These are phyloP conservation scores for Lipomyces japonicus DNA, from an alignment of 805 yeast genomes.

Conservation along the genomic window DNA sequence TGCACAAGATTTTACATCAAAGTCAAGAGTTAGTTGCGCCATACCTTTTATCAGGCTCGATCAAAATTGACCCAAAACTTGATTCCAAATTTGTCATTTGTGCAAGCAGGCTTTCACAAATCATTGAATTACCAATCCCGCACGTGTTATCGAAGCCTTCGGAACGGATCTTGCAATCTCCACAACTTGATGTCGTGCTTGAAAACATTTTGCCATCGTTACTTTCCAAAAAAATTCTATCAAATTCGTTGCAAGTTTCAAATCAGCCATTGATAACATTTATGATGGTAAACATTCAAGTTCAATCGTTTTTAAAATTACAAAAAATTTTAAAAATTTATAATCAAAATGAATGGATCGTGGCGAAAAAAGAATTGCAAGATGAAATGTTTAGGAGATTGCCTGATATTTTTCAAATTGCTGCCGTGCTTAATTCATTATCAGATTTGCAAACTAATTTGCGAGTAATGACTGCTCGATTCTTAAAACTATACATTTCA, in stretches of 20 bases:
- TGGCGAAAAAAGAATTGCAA: conserved; percentile 38
- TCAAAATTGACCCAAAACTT: conserved; percentile 68
- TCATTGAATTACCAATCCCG: conserved; percentile 59
- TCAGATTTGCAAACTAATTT: neutral
- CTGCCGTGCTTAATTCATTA: neutral
- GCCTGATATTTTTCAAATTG: conserved; percentile 36
- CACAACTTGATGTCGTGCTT: conserved; percentile 41
- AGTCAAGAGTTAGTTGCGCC: conserved; percentile 73
- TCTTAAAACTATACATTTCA: conserved; percentile 5
- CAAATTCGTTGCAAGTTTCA: conserved; percentile 51
- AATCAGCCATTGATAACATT: conserved; percentile 56
- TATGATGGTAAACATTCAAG: conserved; percentile 57
- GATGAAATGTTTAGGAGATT: conserved; percentile 37
- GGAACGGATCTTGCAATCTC: conserved; percentile 27
- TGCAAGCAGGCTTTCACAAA: conserved; percentile 56
- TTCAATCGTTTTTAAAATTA: conserved; percentile 54
- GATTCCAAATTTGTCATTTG: conserved; percentile 82
- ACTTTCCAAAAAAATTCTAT: conserved; percentile 53
- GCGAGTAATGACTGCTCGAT: neutral
- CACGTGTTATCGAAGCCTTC: conserved; percentile 8
- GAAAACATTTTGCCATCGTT: conserved; percentile 66
- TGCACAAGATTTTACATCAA: conserved; percentile 47
- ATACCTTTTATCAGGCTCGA: conserved; percentile 40
- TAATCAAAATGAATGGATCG: conserved; percentile 42
- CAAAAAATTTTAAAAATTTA: conserved; percentile 41